phyloP scores from a whole-genome alignment of 192 early-diverging fungal genomes.

The Diversispora epigaea region DNA sequence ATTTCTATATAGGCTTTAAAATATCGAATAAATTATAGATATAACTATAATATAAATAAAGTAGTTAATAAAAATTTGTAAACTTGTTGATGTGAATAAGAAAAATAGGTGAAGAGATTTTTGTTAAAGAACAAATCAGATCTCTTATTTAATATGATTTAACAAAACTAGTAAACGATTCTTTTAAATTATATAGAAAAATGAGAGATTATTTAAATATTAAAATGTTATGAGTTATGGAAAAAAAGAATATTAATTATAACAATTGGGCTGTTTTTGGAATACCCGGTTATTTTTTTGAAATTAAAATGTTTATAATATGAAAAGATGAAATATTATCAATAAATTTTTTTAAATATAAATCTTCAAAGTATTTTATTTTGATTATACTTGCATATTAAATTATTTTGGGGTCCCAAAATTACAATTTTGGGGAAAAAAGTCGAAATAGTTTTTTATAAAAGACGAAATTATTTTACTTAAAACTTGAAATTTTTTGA shows the following conservation, averaged over 20 bases:
- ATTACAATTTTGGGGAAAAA: too few species aligned
- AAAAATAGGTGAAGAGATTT: not conserved
- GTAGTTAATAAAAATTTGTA: slow-evolving; percentile 1
- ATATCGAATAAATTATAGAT: not conserved
- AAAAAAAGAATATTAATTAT: slow-evolving; percentile 2
- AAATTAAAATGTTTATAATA: slow-evolving; percentile 2
- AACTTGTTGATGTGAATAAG: not conserved
- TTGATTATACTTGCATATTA: too few species aligned
- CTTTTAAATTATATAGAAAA: slow-evolving; percentile 24
- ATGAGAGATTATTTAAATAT: slow-evolving; percentile 15
- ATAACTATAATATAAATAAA: not conserved
- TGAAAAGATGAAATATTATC: slow-evolving; percentile 14
- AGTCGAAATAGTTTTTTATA: too few species aligned
- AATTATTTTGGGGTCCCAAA: too few species aligned
- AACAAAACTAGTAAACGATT: not conserved
- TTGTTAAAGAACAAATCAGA: slow-evolving; percentile 21
- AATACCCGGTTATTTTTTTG: slow-evolving; percentile 3
- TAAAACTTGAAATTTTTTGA: too few species aligned
- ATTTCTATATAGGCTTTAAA: not conserved
- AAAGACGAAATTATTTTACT: too few species aligned
- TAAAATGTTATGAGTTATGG: not conserved
- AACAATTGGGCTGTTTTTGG: slow-evolving; percentile 11
- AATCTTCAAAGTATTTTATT: not conserved
- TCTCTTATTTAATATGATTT: slow-evolving; percentile 6
- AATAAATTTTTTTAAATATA: not conserved